Base-by-base conservation (phyloP, 495 filamentous ascomycete species). In the Xanthoparmelia taractica region DNA sequence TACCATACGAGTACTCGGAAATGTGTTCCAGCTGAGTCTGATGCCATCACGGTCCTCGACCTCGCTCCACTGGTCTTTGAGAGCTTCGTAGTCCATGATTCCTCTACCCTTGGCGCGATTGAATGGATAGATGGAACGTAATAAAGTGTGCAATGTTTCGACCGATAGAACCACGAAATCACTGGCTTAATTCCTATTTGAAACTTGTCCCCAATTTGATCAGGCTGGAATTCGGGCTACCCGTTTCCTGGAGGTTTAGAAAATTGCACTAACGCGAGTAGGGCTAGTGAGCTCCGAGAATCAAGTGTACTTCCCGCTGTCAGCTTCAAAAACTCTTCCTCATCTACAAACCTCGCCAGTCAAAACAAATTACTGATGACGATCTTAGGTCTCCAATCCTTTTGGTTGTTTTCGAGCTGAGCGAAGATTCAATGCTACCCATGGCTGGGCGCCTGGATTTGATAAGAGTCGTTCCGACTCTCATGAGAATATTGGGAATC, bases 61-160 rank as follows among this genome's bases (percentile, higher is more conserved):
- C 74, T 95, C 92, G 69, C 89, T 89, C 95, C 95, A 99, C 79
- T 91, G 88, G 76, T 97, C 95, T 79, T 99, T 99, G 68, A 96
- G 74, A 60, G 80, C 79, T 68, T 91, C 87, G 78, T 84, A 89
- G 73, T 90, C 88, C 86, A 89, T 89, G 60, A 71, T 84, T 60
- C 47, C 57, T 27, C 15, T 45, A 40, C 18, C 10, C 23, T 27
- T 38, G 17, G 52, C 11, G 6, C 7, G 29, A 41, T n/a, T 57
- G 50, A 63, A 45, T 11, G 31, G 17, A 18, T 18, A 0, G 23
- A 11, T 27, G 12, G 11, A 18, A 50, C 0, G 25, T 4, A 29
- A 29, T 17, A 15, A 4, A 25, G 23, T 29, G 23, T 27, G 25
- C 23, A 50, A 11, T 29, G 5, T 50, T 15, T 50, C 12, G 47